Conservation (phyloP, 192 early-diverging fungal genomes). For the Linderina pennispora region DNA sequence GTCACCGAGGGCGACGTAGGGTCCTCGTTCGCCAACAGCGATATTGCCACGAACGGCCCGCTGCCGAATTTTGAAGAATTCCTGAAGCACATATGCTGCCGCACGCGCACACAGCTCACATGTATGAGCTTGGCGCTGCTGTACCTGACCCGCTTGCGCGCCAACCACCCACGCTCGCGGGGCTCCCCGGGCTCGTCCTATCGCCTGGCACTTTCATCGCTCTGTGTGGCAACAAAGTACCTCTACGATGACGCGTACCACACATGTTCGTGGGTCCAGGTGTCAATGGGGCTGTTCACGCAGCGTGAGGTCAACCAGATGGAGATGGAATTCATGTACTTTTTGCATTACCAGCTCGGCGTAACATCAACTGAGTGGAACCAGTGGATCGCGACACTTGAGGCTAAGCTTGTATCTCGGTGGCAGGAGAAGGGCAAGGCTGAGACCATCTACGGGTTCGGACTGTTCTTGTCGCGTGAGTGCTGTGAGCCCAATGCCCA, state of each 20-base stretch:
- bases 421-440: conserved; percentile 47
- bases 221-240: conserved; percentile 64
- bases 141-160: conserved; percentile 50
- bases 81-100: conserved; percentile 46
- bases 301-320: conserved; percentile 59
- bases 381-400: conserved; percentile 48
- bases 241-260: conserved; percentile 63
- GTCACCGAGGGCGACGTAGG: conserved; percentile 17
- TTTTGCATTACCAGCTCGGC: conserved; percentile 48
- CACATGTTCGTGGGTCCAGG: conserved; percentile 63
- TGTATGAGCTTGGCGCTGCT: conserved; percentile 51
- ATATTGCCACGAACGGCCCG: conserved; percentile 1
- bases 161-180: conserved; percentile 48
- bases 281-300: conserved; percentile 50
- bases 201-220: conserved; percentile 58
- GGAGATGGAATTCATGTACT: conserved; percentile 58
- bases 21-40: conserved; percentile 5
- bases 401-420: conserved; percentile 47
- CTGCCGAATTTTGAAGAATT: conserved; percentile 46
- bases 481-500: conserved; percentile 41
- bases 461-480: conserved; percentile 43
- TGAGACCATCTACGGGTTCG: conserved; percentile 40
- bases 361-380: conserved; percentile 50
- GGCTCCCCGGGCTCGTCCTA: conserved; percentile 54
- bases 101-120: conserved; percentile 48